Evolutionary conservation across 2,329 filamentous ascomycete genomes (phyloP).

Genomic region (Allantophomopsis cytisporea): DNA sequence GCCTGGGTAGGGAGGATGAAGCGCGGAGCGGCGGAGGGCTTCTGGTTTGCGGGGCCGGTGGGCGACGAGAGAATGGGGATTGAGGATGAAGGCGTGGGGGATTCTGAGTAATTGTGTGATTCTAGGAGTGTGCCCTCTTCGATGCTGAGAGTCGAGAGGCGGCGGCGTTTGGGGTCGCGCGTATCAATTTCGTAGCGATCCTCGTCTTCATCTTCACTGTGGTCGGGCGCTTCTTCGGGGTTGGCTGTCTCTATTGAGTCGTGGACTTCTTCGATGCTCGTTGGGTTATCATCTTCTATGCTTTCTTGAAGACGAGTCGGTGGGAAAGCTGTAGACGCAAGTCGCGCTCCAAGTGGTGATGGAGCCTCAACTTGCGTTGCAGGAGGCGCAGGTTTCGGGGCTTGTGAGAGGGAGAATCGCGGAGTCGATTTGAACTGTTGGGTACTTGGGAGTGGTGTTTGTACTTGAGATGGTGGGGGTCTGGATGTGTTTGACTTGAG

Average conservation of each 20-base stretch:
- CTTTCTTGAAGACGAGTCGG: neutral
- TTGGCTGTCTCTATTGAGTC: conserved; percentile 13
- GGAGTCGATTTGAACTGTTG: conserved; percentile 20
- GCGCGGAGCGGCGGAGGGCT: conserved; percentile 12
- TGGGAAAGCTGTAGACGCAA: neutral
- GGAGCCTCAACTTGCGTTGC: neutral
- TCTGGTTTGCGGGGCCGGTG: conserved; percentile 6
- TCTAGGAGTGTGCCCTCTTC: neutral
- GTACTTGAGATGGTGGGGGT: conserved; percentile 4
- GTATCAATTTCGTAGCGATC: conserved; percentile 10
- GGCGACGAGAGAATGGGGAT: conserved; percentile 13
- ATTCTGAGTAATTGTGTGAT: conserved; percentile 2
- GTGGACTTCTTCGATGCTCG: conserved; percentile 7
- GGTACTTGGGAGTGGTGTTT: conserved; percentile 5
- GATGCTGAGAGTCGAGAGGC: conserved; percentile 1
- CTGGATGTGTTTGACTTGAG: conserved; percentile 14
- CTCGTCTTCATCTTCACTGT: conserved; percentile 7
- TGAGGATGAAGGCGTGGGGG: conserved; percentile 7
- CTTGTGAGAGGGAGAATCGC: conserved; percentile 17
- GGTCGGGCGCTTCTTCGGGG: conserved; percentile 5
- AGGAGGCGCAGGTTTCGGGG: conserved; percentile 7
- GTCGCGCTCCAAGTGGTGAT: neutral
- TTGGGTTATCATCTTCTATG: neutral
- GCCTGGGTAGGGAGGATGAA: conserved; percentile 12
- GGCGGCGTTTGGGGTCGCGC: conserved; percentile 13